These are phyloP conservation scores for Micractinium sp. DNA, from an alignment of 139 green algal genomes.

Conservation along the genomic window DNA sequence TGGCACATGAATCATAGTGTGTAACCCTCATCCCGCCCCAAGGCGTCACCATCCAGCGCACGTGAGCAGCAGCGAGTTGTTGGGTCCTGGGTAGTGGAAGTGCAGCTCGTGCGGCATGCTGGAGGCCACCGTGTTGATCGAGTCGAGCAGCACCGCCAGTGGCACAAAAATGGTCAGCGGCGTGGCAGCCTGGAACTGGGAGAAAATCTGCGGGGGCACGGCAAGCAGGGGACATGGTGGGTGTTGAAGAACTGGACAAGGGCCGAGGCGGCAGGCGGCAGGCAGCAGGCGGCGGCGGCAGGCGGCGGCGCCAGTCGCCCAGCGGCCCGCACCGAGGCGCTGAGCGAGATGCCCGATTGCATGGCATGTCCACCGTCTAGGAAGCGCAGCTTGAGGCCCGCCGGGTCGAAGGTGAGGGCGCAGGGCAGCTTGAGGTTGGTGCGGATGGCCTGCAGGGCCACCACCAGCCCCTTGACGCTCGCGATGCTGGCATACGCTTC, in stretches of 20 bases:
- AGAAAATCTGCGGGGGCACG: constrained; percentile 22
- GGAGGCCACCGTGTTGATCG: constrained; percentile 31
- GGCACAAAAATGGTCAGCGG: constrained; percentile 17
- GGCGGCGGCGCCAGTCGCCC: not conserved
- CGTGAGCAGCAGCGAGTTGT: constrained; percentile 34
- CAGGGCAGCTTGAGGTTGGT: constrained; percentile 22
- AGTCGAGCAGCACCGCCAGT: constrained; percentile 22
- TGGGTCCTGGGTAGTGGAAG: constrained; percentile 34
- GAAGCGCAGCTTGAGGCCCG: constrained; percentile 10
- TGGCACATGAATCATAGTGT: not conserved
- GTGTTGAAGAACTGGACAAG: not conserved
- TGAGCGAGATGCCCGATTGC: constrained; percentile 44
- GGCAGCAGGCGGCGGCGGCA: not conserved
- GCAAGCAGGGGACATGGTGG: not conserved
- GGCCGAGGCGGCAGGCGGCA: not conserved
- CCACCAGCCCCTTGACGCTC: constrained; percentile 10
- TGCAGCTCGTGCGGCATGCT: constrained; percentile 24
- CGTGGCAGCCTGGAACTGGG: not conserved
- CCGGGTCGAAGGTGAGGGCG: constrained; percentile 14
- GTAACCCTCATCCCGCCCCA: not conserved
- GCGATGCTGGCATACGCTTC: constrained; percentile 8
- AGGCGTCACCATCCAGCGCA: not conserved
- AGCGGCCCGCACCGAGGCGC: constrained; percentile 16
- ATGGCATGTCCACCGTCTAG: constrained; percentile 30
- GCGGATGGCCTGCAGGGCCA: constrained; percentile 15